Conservation (phyloP, 306 rosid species). For the Vachellia pachyceras region DNA sequence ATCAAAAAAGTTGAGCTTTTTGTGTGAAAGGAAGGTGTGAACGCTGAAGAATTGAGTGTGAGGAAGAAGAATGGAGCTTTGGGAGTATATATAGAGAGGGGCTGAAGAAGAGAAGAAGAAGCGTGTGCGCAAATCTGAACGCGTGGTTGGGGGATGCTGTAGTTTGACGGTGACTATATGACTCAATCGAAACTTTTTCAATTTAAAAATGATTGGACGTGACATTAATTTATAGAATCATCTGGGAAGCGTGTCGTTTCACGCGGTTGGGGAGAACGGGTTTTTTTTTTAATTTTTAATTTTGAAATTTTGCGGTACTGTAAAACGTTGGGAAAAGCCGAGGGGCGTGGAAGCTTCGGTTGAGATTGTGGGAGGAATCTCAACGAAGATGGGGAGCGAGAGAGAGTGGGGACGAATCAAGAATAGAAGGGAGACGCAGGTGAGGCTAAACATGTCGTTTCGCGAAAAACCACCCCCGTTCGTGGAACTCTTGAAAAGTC, state of each 20-base stretch:
- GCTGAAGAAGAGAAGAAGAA: constrained; percentile 14
- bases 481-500: too few species aligned
- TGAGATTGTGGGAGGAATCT: background rate
- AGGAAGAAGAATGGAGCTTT: background rate
- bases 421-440: background rate
- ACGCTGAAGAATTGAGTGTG: constrained; percentile 34
- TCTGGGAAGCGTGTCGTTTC: constrained; percentile 15
- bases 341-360: constrained; percentile 1
- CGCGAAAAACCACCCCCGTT: too few species aligned
- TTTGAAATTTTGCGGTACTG: background rate
- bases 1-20: background rate
- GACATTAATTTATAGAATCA: background rate
- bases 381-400: background rate
- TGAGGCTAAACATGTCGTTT: too few species aligned
- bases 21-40: constrained; percentile 51
- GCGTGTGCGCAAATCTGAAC: constrained; percentile 73
- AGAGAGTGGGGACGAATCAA: constrained; percentile 1
- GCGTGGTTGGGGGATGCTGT: constrained; percentile 40
- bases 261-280: constrained; percentile 46
- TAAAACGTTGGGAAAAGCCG: constrained; percentile 27
- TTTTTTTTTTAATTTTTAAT: too few species aligned
- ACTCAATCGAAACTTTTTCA: background rate
- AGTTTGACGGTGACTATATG: constrained; percentile 57
- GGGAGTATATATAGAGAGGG: background rate
- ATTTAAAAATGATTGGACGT: background rate